Conservation (phyloP, 1,284 basidiomycete genomes). For the Trichosporon sp. region DNA sequence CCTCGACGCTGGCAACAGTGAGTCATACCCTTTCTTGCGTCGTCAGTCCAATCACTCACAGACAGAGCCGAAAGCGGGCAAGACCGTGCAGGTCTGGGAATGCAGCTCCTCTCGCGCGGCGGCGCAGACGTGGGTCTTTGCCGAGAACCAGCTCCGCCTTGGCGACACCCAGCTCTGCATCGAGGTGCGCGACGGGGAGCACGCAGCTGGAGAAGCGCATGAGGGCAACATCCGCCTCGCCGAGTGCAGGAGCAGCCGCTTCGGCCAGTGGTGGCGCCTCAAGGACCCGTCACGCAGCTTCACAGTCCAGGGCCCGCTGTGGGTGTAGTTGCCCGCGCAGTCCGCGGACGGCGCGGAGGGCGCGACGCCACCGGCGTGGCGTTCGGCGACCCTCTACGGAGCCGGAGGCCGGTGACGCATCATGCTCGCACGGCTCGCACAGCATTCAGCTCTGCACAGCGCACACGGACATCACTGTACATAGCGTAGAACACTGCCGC, state of each 20-base stretch:
- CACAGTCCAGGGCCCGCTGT: neutral
- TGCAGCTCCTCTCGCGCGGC: neutral
- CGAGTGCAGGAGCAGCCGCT: neutral
- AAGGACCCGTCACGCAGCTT: neutral
- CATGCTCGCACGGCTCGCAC: neutral
- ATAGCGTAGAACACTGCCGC: neutral
- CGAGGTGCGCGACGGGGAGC: neutral
- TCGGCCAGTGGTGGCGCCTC: conserved; percentile 9
- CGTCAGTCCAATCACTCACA: neutral
- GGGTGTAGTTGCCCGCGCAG: neutral
- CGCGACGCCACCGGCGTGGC: neutral
- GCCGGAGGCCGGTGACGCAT: too few species aligned
- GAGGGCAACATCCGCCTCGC: neutral
- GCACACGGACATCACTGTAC: neutral
- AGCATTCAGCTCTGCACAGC: neutral
- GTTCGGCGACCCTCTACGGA: neutral
- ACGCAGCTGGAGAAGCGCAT: neutral
- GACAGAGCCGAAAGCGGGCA: neutral
- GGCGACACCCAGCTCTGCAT: conserved; percentile 5
- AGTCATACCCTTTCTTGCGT: neutral
- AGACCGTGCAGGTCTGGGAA: neutral
- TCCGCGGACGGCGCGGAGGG: too few species aligned
- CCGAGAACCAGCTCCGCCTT: neutral
- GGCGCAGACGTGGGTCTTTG: neutral
- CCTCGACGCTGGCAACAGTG: conserved; percentile 4